Evolutionary conservation across 441 rosid genomes (phyloP).

Genomic region (Mallotus repandus): DNA sequence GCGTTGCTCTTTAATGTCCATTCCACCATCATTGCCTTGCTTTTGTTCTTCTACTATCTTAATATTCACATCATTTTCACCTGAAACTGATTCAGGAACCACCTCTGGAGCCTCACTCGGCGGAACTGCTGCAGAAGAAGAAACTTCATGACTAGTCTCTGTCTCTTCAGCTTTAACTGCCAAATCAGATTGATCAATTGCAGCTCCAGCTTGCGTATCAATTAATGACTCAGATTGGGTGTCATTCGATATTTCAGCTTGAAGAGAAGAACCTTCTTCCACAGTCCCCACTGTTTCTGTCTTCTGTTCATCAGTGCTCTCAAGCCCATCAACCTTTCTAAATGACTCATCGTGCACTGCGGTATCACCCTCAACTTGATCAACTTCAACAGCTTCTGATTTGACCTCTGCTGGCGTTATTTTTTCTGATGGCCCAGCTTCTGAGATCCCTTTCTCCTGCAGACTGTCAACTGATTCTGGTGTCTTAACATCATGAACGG

Average conservation of each 20-base stretch:
- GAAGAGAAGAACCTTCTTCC: constrained; percentile 35
- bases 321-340: constrained; percentile 38
- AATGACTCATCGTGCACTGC: constrained; percentile 34
- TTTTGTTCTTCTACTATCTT: constrained; percentile 34
- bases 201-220: constrained; percentile 34
- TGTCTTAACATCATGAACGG: constrained; percentile 25
- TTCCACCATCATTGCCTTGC: constrained; percentile 39
- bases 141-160: constrained; percentile 36
- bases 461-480: constrained; percentile 35
- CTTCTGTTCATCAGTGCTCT: constrained; percentile 38
- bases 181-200: constrained; percentile 38
- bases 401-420: constrained; percentile 39
- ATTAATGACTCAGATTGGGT: constrained; percentile 36
- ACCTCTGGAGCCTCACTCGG: constrained; percentile 45
- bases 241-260: constrained; percentile 19
- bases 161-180: constrained; percentile 32
- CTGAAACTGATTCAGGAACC: constrained; percentile 41
- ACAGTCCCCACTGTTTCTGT: constrained; percentile 36
- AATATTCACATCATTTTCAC: constrained; percentile 28
- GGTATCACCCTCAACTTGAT: constrained; percentile 34
- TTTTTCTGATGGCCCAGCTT: constrained; percentile 35
- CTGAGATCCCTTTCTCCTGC: constrained; percentile 40
- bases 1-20: constrained; percentile 36
- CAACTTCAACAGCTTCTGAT: constrained; percentile 39
- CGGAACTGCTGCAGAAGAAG: constrained; percentile 37